Base-by-base conservation (phyloP, 768 basidiomycete genomes). In the Coprinellus micaceus region DNA sequence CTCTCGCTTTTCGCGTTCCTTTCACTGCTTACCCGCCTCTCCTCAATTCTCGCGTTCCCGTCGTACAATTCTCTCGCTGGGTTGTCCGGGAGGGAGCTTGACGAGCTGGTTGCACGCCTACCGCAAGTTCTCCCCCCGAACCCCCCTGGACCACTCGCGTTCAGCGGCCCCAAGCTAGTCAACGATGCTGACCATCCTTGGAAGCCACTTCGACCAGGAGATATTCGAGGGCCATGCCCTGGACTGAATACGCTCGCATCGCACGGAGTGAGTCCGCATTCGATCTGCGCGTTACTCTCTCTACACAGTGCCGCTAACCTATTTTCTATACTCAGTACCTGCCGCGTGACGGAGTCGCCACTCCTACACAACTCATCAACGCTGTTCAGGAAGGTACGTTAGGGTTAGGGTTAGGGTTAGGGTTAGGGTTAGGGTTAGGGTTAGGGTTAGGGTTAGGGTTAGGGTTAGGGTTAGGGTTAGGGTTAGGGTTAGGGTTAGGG, bases 11-110 rank as follows among this genome's bases (percentile, higher is more conserved):
- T 43, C 40, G n/a, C n/a, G 33, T 13, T 33, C 7, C 6, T 33
- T 13, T 33, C 19, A 17, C 5, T 17, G 5, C 40, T 47, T n/a
- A 17, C 21, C 25, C 10, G 4, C 10, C 24, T 47, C 43, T 41
- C 58, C 4, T 4, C 55, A 4, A 26, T 39, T n/a, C 13, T 21
- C 2, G 66, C 64, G 3, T 69, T 67, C 43, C 67, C 67, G 11
- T 28, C 59, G 3, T 64, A 69, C 52, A 50, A 46, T 24, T 66
- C 66, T 10, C 60, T 69, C 21, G 66, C 62, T 21, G 67, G 67
- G 7, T 58, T 69, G 21, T 54, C 62, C 19, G 55, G 57, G 21
- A 57, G 60, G 17, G 60, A 64, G 45, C 37, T 67, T 45, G 64
- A 63, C 19, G 48, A 33, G 33, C 41, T 60, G 4, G 25, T 62